Evolutionary conservation across 768 basidiomycete species (phyloP).

Genomic region (Podaxis sp.): DNA sequence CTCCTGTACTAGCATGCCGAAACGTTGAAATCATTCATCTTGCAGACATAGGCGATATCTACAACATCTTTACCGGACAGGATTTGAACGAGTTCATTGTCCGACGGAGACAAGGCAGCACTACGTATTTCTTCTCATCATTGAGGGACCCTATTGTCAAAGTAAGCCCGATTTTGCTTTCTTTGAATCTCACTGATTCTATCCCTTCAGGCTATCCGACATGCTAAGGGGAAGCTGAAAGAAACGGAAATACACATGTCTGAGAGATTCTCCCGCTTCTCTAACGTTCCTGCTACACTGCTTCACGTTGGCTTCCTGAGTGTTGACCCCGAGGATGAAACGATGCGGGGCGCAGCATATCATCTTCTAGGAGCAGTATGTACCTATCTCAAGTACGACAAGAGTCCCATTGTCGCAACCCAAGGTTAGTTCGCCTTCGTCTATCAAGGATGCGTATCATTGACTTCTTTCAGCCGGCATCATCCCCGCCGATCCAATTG

Average conservation of each 20-base stretch:
- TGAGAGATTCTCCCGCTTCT: slow-evolving; percentile 74
- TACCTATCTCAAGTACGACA: slow-evolving; percentile 75
- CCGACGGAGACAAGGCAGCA: slow-evolving; percentile 69
- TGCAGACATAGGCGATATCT: slow-evolving; percentile 82
- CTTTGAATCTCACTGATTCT: neutral
- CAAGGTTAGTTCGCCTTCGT: slow-evolving; percentile 47
- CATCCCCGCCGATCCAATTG: slow-evolving; percentile 62
- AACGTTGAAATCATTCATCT: slow-evolving; percentile 82
- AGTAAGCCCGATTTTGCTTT: slow-evolving; percentile 34
- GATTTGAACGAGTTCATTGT: slow-evolving; percentile 81
- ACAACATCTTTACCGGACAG: slow-evolving; percentile 75
- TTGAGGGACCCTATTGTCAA: slow-evolving; percentile 73
- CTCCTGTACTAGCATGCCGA: slow-evolving; percentile 66
- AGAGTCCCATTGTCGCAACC: slow-evolving; percentile 65
- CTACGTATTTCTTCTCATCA: slow-evolving; percentile 74
- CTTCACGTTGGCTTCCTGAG: slow-evolving; percentile 87
- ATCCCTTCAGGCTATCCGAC: slow-evolving; percentile 58
- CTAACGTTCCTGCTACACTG: slow-evolving; percentile 82
- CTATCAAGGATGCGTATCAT: neutral
- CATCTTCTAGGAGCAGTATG: slow-evolving; percentile 79
- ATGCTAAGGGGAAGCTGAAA: slow-evolving; percentile 71
- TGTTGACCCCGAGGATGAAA: slow-evolving; percentile 70
- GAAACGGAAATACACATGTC: slow-evolving; percentile 49
- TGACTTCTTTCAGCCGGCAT: slow-evolving; percentile 53
- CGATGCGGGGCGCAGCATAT: slow-evolving; percentile 76